Percentiles rank a stretch among this genome's conserved stretches.
Evolutionary conservation across 192 early-diverging fungal genomes (phyloP).

Genomic region (Jimgerdemannia lactiflua): DNA sequence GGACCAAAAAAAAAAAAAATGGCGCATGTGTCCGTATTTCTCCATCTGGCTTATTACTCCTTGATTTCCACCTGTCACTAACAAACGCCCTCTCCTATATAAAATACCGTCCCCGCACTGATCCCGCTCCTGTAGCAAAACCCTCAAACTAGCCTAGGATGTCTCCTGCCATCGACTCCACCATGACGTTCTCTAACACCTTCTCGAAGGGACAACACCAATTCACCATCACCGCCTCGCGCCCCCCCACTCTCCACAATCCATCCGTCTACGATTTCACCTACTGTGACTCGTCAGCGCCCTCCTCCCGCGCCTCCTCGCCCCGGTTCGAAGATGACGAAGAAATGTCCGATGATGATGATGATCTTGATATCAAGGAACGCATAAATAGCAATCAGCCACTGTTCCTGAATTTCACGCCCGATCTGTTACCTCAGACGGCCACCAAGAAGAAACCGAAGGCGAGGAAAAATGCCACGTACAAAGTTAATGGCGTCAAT

Average conservation of each 20-base stretch:
- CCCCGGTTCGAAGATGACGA: conserved; percentile 1
- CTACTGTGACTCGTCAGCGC: neutral
- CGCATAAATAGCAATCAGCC: conserved; percentile 33
- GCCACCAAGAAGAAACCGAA: conserved; percentile 34
- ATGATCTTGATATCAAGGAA: conserved; percentile 16
- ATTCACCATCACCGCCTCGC: neutral
- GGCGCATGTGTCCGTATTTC: neutral
- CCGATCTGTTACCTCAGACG: conserved; percentile 40
- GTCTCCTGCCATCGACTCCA: neutral
- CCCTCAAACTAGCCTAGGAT: neutral
- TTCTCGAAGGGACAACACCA: neutral
- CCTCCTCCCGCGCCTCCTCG: neutral
- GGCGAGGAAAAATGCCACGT: conserved; percentile 31
- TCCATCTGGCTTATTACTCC: neutral
- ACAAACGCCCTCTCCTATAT: neutral
- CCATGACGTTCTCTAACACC: neutral
- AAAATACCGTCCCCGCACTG: neutral
- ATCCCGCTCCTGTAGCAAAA: neutral
- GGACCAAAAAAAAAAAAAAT: neutral
- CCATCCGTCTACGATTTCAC: neutral
- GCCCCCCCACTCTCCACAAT: neutral
- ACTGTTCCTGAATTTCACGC: conserved; percentile 50
- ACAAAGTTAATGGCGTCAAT: conserved; percentile 4
- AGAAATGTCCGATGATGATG: conserved; percentile 2
- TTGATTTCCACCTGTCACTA: neutral